These are phyloP conservation scores for Solanum chilense DNA, from an alignment of 257 asterid species.

Conservation along the genomic window DNA sequence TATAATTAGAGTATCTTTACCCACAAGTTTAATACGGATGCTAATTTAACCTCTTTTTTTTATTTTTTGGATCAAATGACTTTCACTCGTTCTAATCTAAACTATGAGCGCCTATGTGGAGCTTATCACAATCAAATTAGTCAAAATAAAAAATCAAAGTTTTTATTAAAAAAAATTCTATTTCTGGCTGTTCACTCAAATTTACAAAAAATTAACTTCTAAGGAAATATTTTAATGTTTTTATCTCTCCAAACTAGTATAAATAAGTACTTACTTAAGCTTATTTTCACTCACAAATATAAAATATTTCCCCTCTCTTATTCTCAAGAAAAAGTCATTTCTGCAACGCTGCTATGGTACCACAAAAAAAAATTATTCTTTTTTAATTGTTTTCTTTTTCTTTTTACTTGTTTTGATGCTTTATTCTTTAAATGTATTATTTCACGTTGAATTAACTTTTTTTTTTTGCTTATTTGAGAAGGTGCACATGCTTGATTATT, in stretches of 20 bases:
- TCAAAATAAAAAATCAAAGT: no score
- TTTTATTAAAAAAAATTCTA: not conserved
- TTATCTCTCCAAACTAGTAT: not conserved
- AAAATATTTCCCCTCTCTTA: not conserved
- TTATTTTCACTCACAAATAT: not conserved
- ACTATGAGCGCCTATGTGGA: not conserved
- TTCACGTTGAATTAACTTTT: not conserved
- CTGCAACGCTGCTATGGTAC: not conserved
- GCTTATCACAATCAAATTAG: not conserved
- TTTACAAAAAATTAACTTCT: not conserved
- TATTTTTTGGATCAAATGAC: not conserved
- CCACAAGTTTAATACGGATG: not conserved
- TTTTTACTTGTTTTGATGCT: not conserved
- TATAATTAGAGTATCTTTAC: not conserved
- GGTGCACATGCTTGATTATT: not conserved
- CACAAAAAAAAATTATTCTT: not conserved
- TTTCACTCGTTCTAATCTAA: not conserved
- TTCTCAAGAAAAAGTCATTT: not conserved
- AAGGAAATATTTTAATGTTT: not conserved
- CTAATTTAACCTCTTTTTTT: not conserved
- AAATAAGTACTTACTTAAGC: not conserved
- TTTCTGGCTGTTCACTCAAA: not conserved
- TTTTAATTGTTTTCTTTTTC: not conserved
- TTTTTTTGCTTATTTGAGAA: not conserved
- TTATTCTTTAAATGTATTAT: not conserved